Base-by-base conservation (phyloP, 495 filamentous ascomycete genomes). In the Hypoxylon cercidicola region DNA sequence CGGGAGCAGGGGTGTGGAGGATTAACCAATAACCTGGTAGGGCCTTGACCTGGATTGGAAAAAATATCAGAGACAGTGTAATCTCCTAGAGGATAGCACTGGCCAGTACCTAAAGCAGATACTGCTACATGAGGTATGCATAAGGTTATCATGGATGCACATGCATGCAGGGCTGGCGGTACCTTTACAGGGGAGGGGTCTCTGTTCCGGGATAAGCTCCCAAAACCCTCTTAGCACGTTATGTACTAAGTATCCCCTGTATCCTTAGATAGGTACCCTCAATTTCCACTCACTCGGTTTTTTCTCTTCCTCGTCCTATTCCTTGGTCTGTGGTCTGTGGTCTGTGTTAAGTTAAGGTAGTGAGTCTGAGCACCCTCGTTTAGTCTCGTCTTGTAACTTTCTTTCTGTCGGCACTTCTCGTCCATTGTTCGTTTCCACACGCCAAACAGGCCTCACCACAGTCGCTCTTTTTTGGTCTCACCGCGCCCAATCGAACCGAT, bases 391-490 rank as follows among this genome's bases (percentile, higher is more conserved):
- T 57, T 55, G 9, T 45, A 11, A 41, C 28, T 28, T 44, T 63
- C 41, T 47, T 48, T 60, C 45, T 56, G 50, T 58, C 45, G 50
- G 60, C 52, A 64, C 41, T 60, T 37, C 53, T 44, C 32, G 44
- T 57, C 51, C 15, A 61, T 51, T 65, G 18, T 64, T 62, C 23
- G 12, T 21, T 57, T 28, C 28, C 35, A 40, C 30, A 34, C 57
- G 19, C 4, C 57, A 25, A 32, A 54, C 37, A 19, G 18, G 16
- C 32, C 55, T 54, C 43, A 60, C 60, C 51, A 55, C 44, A 63
- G 57, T 65, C 71, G 58, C 47, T 74, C 71, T 72, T 73, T 60
- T 69, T 73, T 57, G 12, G 48, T 40, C 47, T 25, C n/a, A 21
- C 35, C 53, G 50, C 51, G 44, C n/a, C 1, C 15, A 19, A 40